Conservation (phyloP, 495 filamentous ascomycete genomes). For the Xylaria acuta region DNA sequence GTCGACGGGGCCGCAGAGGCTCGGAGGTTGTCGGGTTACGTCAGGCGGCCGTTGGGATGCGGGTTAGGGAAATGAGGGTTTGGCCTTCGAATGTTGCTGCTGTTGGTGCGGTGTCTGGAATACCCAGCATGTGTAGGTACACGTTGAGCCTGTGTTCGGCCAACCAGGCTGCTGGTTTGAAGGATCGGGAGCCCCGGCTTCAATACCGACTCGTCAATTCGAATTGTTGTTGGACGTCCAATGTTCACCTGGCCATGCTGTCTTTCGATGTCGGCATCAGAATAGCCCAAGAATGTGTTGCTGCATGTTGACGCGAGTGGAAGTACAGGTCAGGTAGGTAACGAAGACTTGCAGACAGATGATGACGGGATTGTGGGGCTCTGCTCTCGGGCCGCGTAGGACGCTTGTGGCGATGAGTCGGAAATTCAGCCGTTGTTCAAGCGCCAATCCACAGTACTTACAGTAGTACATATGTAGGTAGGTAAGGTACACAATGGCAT, state of each 20-base stretch:
- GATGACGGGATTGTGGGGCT: constrained; percentile 11
- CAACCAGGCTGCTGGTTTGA: background rate
- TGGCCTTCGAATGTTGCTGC: background rate
- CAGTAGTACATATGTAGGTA: no score
- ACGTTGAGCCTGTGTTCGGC: background rate
- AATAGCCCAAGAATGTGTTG: background rate
- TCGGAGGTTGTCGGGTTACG: background rate
- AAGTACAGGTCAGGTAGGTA: background rate
- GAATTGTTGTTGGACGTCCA: background rate
- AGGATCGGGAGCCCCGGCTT: constrained; percentile 15
- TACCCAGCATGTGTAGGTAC: constrained; percentile 1
- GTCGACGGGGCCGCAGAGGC: background rate
- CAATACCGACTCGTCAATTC: constrained; percentile 9
- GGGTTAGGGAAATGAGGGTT: background rate
- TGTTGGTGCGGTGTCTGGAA: background rate
- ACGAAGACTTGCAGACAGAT: background rate
- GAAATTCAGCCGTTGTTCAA: background rate
- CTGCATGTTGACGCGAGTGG: background rate
- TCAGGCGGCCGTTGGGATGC: background rate
- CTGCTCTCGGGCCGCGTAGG: constrained; percentile 2
- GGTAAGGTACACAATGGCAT: background rate
- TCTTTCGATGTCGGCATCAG: constrained; percentile 5
- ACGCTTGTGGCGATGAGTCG: constrained; percentile 1
- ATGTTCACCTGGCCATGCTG: constrained; percentile 20
- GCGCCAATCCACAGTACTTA: background rate